Evolutionary conservation across 169 alveolate genomes (phyloP), one percentile per base, ranked within the genome.

Genomic region (Plasmodium berghei): DNA sequence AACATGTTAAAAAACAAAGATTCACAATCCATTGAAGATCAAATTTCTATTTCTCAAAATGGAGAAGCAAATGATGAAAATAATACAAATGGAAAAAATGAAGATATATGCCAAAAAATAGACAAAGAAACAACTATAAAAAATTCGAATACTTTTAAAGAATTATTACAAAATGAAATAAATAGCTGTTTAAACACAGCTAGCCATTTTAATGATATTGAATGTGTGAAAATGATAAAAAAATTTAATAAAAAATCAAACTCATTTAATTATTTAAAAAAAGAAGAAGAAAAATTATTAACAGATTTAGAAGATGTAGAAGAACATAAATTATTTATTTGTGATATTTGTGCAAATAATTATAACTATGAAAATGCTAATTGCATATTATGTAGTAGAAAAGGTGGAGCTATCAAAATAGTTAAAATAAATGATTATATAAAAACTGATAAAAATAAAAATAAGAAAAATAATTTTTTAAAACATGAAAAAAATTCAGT

Each of bases 291-390:
- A 52, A 83, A 83, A 54, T 66, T 72, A 14, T 14, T 83, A 42
- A 83, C 90, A 16, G 90, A 83, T 20, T 6, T 56, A 40, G 90
- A 83, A 6, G 90, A 83, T 18, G 12, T 83, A 20, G 72, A 69
- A 40, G 90, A 69, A 22, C 67, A 62, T 24, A 83, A 83, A 45
- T 66, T 83, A 58, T 83, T 83, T 46, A 64, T 83, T 18, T 83
- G 90, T 56, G 90, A 83, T 67, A 14, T 83, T n/a, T 83, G 90
- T 67, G 85, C 86, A n/a, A 66, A 83, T 56, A 83, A 83, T 83
- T 83, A 70, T 69, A 62, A 18, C 8, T 48, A 66, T 69, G 90
- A 83, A 55, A 83, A 70, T 55, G 90, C 58, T 2, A 83, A 83
- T 9, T 83, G 90, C 34, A 83, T 83, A 42, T 61, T 83, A 34